A percentile compares a stretch with the other conserved stretches of the same genome.
Conservation (phyloP, 2,329 filamentous ascomycete genomes). For the Botrytis porri region DNA sequence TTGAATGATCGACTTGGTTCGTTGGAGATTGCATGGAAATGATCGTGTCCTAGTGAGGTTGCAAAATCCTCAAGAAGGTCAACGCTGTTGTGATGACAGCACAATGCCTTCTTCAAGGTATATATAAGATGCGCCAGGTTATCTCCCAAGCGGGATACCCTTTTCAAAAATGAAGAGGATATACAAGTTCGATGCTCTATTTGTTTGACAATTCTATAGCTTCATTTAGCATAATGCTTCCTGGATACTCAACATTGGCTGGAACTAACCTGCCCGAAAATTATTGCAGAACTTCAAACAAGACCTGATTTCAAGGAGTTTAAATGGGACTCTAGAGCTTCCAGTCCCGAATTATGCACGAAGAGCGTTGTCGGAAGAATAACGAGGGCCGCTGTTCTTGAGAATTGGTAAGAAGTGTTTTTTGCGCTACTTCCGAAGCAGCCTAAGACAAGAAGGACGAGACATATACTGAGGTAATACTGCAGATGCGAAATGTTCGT, state of each 20-base stretch:
- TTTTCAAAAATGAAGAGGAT: conserved; percentile 9
- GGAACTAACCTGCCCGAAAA: conserved; percentile 5
- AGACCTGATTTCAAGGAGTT: neutral
- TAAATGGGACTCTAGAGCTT: conserved; percentile 7
- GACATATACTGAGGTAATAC: conserved; percentile 35
- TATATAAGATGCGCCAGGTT: conserved; percentile 22
- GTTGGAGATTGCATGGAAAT: conserved; percentile 55
- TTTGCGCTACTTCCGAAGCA: conserved; percentile 28
- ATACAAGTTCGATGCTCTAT: neutral
- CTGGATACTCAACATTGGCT: neutral
- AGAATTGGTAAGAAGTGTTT: conserved; percentile 8
- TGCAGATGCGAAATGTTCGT: conserved; percentile 33
- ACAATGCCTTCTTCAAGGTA: conserved; percentile 21
- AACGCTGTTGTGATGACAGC: conserved; percentile 25
- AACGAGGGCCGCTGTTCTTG: conserved; percentile 6
- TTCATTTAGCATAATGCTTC: conserved; percentile 3
- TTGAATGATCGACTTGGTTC: conserved; percentile 42
- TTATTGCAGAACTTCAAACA: neutral
- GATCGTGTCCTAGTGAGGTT: conserved; percentile 24
- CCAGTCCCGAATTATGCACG: conserved; percentile 6
- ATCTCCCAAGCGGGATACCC: conserved; percentile 28
- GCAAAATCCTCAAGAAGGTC: conserved; percentile 25
- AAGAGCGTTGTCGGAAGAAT: conserved; percentile 17
- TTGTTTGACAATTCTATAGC: conserved; percentile 3
- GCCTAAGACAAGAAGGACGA: conserved; percentile 30